Percentiles rank a stretch among this genome's conserved stretches.
Conservation (phyloP, 2,329 filamentous ascomycete genomes). For the Gliomastix tumulicola region DNA sequence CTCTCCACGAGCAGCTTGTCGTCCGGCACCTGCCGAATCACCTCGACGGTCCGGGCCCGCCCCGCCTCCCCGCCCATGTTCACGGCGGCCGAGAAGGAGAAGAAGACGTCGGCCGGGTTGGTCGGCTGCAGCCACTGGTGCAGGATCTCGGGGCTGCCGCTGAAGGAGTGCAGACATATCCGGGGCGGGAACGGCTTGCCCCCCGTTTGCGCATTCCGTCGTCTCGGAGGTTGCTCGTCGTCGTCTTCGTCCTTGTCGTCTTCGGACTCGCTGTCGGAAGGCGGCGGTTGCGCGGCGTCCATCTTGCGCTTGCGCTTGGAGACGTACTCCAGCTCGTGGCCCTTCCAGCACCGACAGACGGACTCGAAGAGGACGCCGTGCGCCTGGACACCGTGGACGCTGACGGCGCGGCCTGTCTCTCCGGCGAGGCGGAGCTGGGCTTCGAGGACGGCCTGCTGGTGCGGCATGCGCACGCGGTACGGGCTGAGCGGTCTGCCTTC, state of each 20-base stretch:
- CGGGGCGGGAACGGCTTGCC: constrained; percentile 70
- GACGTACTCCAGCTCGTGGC: constrained; percentile 55
- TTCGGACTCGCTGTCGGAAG: constrained; percentile 26
- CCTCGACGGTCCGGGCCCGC: constrained; percentile 45
- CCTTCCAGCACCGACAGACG: constrained; percentile 61
- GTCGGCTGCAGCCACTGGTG: constrained; percentile 69
- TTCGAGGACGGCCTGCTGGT: constrained; percentile 60
- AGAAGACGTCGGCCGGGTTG: constrained; percentile 72
- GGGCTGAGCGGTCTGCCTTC: constrained; percentile 63
- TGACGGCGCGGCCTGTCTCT: constrained; percentile 57
- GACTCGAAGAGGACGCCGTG: constrained; percentile 65
- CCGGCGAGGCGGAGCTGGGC: constrained; percentile 68
- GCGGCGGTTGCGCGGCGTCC: constrained; percentile 36
- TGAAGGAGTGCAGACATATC: constrained; percentile 92
- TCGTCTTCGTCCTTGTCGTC: constrained; percentile 20
- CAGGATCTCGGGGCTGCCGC: constrained; percentile 66
- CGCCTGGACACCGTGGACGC: constrained; percentile 68
- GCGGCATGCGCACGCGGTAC: constrained; percentile 59
- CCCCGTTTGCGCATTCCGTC: too few relatives aligned
- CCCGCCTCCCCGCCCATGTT: constrained; percentile 58
- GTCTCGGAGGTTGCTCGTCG: constrained; percentile 13
- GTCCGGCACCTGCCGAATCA: constrained; percentile 68
- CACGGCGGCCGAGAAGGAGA: constrained; percentile 80
- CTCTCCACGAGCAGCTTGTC: constrained; percentile 81
- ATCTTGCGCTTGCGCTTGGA: constrained; percentile 46